These are phyloP conservation scores for Plenodomus tracheiphilus DNA, from an alignment of 2,329 filamentous ascomycete genomes.

Conservation along the genomic window DNA sequence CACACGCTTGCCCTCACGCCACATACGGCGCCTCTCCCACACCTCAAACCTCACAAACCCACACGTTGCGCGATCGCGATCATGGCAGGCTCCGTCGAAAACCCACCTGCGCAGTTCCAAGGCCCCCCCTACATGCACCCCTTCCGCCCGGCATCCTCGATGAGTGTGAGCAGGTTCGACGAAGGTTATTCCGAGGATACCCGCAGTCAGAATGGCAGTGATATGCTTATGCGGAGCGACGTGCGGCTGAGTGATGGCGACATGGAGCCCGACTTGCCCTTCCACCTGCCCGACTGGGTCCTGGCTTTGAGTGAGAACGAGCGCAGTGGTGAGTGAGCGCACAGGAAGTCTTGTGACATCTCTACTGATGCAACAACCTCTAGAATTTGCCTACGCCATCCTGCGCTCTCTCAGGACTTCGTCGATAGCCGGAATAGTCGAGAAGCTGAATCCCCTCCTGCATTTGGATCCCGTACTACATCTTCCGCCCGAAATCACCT, in stretches of 20 bases:
- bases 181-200: slow-evolving; percentile 86
- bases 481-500: slow-evolving; percentile 86
- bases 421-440: slow-evolving; percentile 77
- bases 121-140: slow-evolving; percentile 40
- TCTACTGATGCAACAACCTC: background rate
- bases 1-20: background rate
- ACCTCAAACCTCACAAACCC: background rate
- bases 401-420: slow-evolving; percentile 79
- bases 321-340: slow-evolving; percentile 55
- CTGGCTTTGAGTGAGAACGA: slow-evolving; percentile 58
- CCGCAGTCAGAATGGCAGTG: slow-evolving; percentile 52
- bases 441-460: slow-evolving; percentile 77
- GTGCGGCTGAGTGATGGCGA: slow-evolving; percentile 39
- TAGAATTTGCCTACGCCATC: slow-evolving; percentile 80
- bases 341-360: background rate
- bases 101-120: slow-evolving; percentile 30
- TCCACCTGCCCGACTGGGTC: slow-evolving; percentile 58
- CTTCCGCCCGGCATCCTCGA: slow-evolving; percentile 41
- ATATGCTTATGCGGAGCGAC: slow-evolving; percentile 45
- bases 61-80: slow-evolving; percentile 12
- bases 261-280: slow-evolving; percentile 33
- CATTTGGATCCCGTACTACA: slow-evolving; percentile 90
- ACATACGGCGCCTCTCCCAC: background rate
- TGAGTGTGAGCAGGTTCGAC: slow-evolving; percentile 59
- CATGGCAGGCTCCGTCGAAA: slow-evolving; percentile 39